Evolutionary conservation across 306 rosid genomes (phyloP).

Genomic region (Vigna radiata): DNA sequence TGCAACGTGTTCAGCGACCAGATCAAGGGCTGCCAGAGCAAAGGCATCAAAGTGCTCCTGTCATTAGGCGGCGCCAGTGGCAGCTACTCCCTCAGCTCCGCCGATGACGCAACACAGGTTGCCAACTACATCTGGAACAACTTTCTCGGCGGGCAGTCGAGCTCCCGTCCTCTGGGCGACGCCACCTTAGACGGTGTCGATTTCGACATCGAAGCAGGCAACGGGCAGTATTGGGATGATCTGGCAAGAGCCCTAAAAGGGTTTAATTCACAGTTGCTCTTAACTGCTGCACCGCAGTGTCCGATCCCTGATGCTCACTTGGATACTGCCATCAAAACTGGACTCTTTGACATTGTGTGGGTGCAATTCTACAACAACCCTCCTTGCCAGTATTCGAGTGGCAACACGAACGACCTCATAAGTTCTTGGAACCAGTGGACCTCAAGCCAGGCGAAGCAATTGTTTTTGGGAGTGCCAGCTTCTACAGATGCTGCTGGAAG

Average conservation of each 20-base stretch:
- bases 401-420: background rate
- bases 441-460: background rate
- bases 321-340: slow-evolving; percentile 54
- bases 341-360: slow-evolving; percentile 68
- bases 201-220: slow-evolving; percentile 62
- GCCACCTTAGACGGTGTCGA: slow-evolving; percentile 69
- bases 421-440: slow-evolving; percentile 11
- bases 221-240: slow-evolving; percentile 44
- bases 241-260: slow-evolving; percentile 50
- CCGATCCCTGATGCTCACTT: slow-evolving; percentile 57
- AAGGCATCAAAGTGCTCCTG: slow-evolving; percentile 57
- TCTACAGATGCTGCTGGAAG: background rate
- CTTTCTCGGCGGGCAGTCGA: slow-evolving; percentile 43
- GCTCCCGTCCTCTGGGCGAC: background rate
- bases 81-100: slow-evolving; percentile 53
- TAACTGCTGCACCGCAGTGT: slow-evolving; percentile 76
- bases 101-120: slow-evolving; percentile 48
- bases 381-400: slow-evolving; percentile 1
- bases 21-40: slow-evolving; percentile 21
- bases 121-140: slow-evolving; percentile 57
- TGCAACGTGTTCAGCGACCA: slow-evolving; percentile 49
- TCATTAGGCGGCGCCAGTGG: slow-evolving; percentile 56
- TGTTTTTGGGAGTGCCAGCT: slow-evolving; percentile 13
- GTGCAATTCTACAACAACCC: slow-evolving; percentile 60
- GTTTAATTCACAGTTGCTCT: background rate